These are phyloP conservation scores for Penicillium riverlandense DNA, from an alignment of 495 filamentous ascomycete genomes.

Conservation along the genomic window DNA sequence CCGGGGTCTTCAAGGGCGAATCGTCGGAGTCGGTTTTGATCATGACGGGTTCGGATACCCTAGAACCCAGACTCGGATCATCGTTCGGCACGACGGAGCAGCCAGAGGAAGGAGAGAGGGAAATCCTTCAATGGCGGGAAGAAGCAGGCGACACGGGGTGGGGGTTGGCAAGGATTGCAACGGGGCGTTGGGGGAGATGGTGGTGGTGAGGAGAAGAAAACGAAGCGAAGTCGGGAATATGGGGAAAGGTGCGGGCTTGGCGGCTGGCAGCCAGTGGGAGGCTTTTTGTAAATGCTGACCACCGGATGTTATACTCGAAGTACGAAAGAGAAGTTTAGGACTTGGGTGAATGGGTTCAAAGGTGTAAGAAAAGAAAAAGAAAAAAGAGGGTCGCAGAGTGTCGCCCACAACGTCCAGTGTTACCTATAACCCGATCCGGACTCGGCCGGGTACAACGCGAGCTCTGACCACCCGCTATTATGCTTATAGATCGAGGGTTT, in stretches of 20 bases:
- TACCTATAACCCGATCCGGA: too few relatives aligned
- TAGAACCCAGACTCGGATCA: constrained; percentile 30
- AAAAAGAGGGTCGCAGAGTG: too few relatives aligned
- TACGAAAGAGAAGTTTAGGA: too few relatives aligned
- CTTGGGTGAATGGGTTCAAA: too few relatives aligned
- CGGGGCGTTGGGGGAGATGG: constrained; percentile 1
- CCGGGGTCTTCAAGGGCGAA: constrained; percentile 28
- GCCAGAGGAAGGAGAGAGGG: constrained; percentile 1
- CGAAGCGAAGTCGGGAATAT: constrained; percentile 12
- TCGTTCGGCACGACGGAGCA: constrained; percentile 22
- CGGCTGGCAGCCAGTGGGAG: constrained; percentile 15
- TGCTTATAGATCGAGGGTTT: too few relatives aligned
- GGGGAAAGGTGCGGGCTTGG: constrained; percentile 36
- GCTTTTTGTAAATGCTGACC: too few relatives aligned
- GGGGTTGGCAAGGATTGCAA: neutral
- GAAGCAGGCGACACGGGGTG: neutral
- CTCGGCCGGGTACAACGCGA: too few relatives aligned
- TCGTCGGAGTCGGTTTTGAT: constrained; percentile 34
- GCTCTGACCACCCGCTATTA: too few relatives aligned
- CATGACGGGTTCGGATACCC: constrained; percentile 41
- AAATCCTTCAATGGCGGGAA: neutral
- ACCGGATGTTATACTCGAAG: too few relatives aligned
- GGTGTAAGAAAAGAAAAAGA: too few relatives aligned
- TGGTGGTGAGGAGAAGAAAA: constrained; percentile 15
- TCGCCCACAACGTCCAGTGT: too few relatives aligned